phyloP scores from a whole-genome alignment of 352 stramenopile genomes.

The Phytophthora cactorum region DNA sequence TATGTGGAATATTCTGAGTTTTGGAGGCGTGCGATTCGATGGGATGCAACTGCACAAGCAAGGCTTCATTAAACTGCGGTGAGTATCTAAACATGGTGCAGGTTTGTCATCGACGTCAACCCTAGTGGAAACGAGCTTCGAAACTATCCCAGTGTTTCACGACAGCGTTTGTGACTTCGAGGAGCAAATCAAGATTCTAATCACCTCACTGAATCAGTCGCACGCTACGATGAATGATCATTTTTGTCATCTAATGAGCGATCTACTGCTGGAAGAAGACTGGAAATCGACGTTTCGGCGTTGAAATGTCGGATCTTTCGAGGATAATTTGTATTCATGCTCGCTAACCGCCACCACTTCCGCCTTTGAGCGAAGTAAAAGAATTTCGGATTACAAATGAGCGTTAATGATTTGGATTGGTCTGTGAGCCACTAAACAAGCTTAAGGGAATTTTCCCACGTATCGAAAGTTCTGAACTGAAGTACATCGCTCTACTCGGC shows the following conservation, averaged over 20 bases:
- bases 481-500: too few species aligned
- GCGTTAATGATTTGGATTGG: too few species aligned
- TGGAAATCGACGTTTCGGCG: background rate
- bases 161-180: constrained; percentile 36
- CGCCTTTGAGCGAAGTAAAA: too few species aligned
- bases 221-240: background rate
- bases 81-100: constrained; percentile 2
- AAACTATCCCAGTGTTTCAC: constrained; percentile 49
- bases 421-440: too few species aligned
- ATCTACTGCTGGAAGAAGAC: constrained; percentile 7
- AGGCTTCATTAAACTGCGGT: constrained; percentile 23
- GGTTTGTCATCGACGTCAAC: constrained; percentile 17
- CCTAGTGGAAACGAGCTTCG: constrained; percentile 48
- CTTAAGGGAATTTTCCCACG: too few species aligned
- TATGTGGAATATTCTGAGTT: background rate
- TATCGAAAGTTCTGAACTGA: too few species aligned
- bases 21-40: constrained; percentile 8
- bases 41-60: constrained; percentile 43
- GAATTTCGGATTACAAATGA: too few species aligned
- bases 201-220: constrained; percentile 11
- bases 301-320: too few species aligned
- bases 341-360: too few species aligned
- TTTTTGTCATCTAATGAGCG: background rate
- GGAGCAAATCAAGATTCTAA: constrained; percentile 24
- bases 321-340: too few species aligned